phyloP scores from a whole-genome alignment of 73 alveolate species.

The Uronychia setigera region DNA sequence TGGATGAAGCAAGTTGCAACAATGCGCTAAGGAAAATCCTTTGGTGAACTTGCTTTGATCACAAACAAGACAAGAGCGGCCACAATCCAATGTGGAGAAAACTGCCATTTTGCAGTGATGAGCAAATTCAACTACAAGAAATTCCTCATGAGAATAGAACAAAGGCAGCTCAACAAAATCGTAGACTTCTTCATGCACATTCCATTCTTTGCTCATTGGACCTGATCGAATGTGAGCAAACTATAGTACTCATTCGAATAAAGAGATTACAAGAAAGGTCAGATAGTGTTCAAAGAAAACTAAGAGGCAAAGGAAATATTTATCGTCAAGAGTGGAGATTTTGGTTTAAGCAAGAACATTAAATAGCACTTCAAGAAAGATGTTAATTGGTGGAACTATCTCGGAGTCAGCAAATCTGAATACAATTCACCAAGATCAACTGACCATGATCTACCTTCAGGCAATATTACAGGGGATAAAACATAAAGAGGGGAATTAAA shows the following conservation, averaged over 20 bases:
- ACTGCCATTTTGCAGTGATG: constrained; percentile 53
- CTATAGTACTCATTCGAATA: constrained; percentile 31
- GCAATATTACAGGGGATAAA: background rate
- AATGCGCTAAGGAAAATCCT: constrained; percentile 25
- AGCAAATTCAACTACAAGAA: constrained; percentile 32
- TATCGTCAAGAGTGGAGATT: background rate
- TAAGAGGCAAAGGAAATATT: background rate
- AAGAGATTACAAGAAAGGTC: constrained; percentile 5
- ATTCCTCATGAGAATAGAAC: constrained; percentile 28
- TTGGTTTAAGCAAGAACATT: background rate
- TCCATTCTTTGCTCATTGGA: constrained; percentile 23
- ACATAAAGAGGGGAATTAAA: background rate
- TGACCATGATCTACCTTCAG: background rate
- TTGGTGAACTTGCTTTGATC: constrained; percentile 51
- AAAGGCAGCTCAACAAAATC: constrained; percentile 14
- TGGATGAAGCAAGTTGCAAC: constrained; percentile 14
- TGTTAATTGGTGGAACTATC: background rate
- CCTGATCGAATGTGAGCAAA: constrained; percentile 16
- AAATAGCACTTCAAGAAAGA: background rate
- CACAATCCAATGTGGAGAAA: constrained; percentile 18
- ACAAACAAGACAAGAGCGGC: constrained; percentile 56
- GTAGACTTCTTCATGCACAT: constrained; percentile 20
- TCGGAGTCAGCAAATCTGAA: too few species aligned
- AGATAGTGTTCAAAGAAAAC: background rate
- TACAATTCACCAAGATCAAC: background rate